Evolutionary conservation across 495 filamentous ascomycete genomes (phyloP).

Genomic region (Aspergillus ellipticus): DNA sequence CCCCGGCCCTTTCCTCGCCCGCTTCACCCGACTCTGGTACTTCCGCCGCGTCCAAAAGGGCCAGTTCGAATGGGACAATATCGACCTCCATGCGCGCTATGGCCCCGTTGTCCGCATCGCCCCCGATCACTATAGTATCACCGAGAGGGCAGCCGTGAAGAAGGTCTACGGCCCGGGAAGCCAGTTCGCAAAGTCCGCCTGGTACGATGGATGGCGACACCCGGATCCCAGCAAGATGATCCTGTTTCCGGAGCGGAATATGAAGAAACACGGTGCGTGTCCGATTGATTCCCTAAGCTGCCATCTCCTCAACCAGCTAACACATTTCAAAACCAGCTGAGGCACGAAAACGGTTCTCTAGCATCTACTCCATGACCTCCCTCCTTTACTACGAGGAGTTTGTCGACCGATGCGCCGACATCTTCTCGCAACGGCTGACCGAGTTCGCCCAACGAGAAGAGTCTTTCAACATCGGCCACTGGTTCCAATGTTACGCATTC

Average conservation of each 20-base stretch:
- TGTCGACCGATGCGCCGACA: slow-evolving; percentile 48
- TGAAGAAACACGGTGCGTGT: slow-evolving; percentile 36
- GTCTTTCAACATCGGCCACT: slow-evolving; percentile 45
- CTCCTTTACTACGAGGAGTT: slow-evolving; percentile 53
- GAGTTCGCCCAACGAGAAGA: slow-evolving; percentile 35
- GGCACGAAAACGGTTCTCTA: slow-evolving; percentile 38
- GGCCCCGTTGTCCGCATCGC: slow-evolving; percentile 46
- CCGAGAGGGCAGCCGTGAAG: slow-evolving; percentile 37
- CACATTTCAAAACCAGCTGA: slow-evolving; percentile 18
- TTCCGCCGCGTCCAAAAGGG: slow-evolving; percentile 40
- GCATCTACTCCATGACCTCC: slow-evolving; percentile 50
- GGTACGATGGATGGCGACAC: slow-evolving; percentile 39
- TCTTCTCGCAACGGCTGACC: slow-evolving; percentile 42
- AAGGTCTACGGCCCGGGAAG: slow-evolving; percentile 43
- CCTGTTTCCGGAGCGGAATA: slow-evolving; percentile 40
- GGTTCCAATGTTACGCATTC: slow-evolving; percentile 58
- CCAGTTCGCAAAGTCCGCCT: slow-evolving; percentile 37
- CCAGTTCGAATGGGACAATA: slow-evolving; percentile 42
- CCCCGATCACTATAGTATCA: slow-evolving; percentile 50
- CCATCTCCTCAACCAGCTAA: neutral
- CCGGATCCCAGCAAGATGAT: slow-evolving; percentile 31
- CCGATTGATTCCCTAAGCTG: neutral
- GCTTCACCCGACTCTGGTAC: slow-evolving; percentile 56
- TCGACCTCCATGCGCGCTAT: slow-evolving; percentile 38
- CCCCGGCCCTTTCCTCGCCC: slow-evolving; percentile 50